Percentiles rank a stretch among this genome's conserved stretches.
Conservation (phyloP, 2,329 filamentous ascomycete genomes). For the Verticillium longisporum region DNA sequence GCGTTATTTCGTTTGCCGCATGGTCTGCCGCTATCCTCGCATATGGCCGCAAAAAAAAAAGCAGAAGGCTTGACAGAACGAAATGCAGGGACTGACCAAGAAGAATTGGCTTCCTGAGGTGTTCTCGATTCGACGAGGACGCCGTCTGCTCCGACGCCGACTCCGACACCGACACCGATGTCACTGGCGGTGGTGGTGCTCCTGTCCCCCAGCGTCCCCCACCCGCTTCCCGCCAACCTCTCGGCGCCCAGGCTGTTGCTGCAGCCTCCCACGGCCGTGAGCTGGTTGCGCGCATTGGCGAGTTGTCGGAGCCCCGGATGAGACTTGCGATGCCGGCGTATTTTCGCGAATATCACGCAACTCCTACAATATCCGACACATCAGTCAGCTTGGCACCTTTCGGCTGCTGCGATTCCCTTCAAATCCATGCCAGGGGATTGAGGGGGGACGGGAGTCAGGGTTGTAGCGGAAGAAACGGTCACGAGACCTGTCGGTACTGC, state of each 20-base stretch:
- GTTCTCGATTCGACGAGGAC: background rate
- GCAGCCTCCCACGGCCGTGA: background rate
- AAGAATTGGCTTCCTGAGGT: background rate
- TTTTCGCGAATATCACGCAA: conserved; percentile 1
- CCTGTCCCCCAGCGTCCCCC: background rate
- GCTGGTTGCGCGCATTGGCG: conserved; percentile 2
- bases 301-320: background rate
- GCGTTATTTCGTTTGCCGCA: background rate
- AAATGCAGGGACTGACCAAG: background rate
- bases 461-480: background rate
- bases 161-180: background rate
- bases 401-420: background rate
- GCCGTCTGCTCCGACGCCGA: background rate
- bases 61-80: background rate
- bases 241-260: conserved; percentile 2
- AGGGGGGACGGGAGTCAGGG: background rate
- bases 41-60: background rate
- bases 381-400: background rate
- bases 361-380: background rate
- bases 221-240: background rate
- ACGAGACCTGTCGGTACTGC: background rate
- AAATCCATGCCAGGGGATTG: background rate
- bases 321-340: conserved; percentile 1
- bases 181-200: background rate
- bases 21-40: background rate